These are phyloP conservation scores for Phytophthora podocarpi DNA, from an alignment of 352 stramenopile genomes.

Conservation along the genomic window DNA sequence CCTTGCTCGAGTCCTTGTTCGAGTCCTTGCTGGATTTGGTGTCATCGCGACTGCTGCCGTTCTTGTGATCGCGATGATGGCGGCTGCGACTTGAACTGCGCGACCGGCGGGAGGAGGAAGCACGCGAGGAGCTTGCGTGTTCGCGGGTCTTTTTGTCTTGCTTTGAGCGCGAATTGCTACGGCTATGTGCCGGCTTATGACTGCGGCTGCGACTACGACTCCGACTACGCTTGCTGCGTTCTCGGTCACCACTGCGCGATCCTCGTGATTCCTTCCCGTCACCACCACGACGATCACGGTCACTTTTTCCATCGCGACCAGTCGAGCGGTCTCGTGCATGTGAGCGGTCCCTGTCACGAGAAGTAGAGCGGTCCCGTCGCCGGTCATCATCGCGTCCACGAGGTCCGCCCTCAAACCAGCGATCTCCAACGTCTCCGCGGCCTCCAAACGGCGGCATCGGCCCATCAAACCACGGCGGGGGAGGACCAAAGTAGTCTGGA, in stretches of 20 bases:
- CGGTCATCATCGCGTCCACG: constrained; percentile 50
- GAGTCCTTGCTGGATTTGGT: constrained; percentile 27
- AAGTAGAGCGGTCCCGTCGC: constrained; percentile 45
- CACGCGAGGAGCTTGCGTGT: constrained; percentile 32
- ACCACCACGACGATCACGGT: constrained; percentile 39
- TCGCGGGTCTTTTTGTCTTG: constrained; percentile 47
- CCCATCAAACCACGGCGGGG: constrained; percentile 74
- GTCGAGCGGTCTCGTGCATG: constrained; percentile 28
- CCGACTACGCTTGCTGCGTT: constrained; percentile 39
- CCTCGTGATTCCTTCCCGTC: constrained; percentile 37
- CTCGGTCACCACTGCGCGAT: constrained; percentile 36
- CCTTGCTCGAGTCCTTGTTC: constrained; percentile 24
- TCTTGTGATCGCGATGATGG: constrained; percentile 40
- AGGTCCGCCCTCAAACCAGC: constrained; percentile 42
- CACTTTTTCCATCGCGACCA: constrained; percentile 36
- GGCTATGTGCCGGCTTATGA: constrained; percentile 46
- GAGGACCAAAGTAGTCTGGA: constrained; percentile 79
- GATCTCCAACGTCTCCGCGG: constrained; percentile 46
- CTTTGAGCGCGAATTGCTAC: constrained; percentile 51
- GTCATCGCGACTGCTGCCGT: constrained; percentile 20
- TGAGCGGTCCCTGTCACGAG: constrained; percentile 35
- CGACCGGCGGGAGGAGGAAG: constrained; percentile 43
- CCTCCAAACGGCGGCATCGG: constrained; percentile 54
- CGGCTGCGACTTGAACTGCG: constrained; percentile 53
- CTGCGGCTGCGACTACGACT: constrained; percentile 53